phyloP scores from a whole-genome alignment of 1,284 basidiomycete genomes.

The Mycosarcoma maydis region DNA sequence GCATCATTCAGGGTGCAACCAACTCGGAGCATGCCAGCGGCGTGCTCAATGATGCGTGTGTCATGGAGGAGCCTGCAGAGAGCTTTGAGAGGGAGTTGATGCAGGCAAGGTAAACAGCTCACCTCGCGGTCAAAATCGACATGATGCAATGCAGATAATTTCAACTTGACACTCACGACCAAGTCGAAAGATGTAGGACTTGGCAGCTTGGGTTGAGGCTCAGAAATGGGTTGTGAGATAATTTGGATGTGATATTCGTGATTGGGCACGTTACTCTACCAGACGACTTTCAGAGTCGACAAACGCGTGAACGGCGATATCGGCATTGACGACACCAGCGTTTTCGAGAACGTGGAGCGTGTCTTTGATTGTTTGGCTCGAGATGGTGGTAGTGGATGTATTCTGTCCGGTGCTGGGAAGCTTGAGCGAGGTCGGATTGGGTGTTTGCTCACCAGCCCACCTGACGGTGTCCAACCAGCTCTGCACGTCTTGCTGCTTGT shows the following conservation, averaged over 20 bases:
- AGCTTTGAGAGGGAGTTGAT: constrained; percentile 47
- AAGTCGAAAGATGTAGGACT: too few species aligned
- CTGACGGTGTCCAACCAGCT: constrained; percentile 68
- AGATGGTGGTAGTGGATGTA: constrained; percentile 46
- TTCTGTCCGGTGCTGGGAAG: constrained; percentile 37
- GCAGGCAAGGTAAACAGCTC: constrained; percentile 27
- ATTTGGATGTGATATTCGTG: neutral
- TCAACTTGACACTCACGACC: too few species aligned
- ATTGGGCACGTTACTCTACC: constrained; percentile 29
- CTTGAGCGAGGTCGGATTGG: constrained; percentile 21
- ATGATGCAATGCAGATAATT: too few species aligned
- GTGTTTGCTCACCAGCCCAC: constrained; percentile 55
- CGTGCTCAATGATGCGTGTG: constrained; percentile 48
- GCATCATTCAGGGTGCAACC: constrained; percentile 50
- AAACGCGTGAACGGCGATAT: constrained; percentile 9
- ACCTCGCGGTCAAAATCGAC: too few species aligned
- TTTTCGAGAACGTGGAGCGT: constrained; percentile 54
- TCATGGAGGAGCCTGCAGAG: constrained; percentile 60
- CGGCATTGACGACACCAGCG: constrained; percentile 49
- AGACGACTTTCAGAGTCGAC: constrained; percentile 23
- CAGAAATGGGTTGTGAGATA: neutral
- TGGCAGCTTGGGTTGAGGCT: too few species aligned
- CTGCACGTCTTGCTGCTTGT: constrained; percentile 80
- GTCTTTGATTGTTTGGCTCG: constrained; percentile 25
- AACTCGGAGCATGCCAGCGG: constrained; percentile 39